Conservation (phyloP, 2,329 filamentous ascomycete species). For the Apiospora phragmitis region DNA sequence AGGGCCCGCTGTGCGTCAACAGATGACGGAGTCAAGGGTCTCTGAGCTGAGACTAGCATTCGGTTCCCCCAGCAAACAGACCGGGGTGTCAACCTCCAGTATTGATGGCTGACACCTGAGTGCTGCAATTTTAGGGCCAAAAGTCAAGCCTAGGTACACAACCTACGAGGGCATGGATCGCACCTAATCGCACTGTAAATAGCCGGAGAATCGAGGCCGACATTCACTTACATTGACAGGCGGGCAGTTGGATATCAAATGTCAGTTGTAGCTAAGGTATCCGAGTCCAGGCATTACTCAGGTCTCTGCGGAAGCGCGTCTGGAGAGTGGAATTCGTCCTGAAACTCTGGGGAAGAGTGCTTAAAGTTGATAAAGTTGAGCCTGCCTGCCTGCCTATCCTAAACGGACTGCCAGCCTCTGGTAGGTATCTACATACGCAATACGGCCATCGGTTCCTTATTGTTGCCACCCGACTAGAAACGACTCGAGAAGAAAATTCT, state of each 20-base stretch:
- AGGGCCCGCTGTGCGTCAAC: slow-evolving; percentile 4
- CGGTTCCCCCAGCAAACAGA: neutral
- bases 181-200: neutral
- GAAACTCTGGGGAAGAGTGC: neutral
- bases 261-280: neutral
- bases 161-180: neutral
- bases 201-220: neutral
- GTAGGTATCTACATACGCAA: neutral
- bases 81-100: neutral
- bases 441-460: neutral
- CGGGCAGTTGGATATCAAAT: neutral
- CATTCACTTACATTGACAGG: neutral
- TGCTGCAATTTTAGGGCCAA: neutral
- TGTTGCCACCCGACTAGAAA: neutral
- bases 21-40: slow-evolving; percentile 6
- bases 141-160: neutral
- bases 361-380: too few relatives aligned
- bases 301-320: neutral
- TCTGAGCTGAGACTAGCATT: neutral
- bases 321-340: neutral
- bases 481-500: slow-evolving; percentile 1
- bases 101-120: neutral
- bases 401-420: too few relatives aligned
- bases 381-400: too few relatives aligned
- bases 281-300: neutral